phyloP scores from a whole-genome alignment of 805 yeast genomes.

The Candida awuae region DNA sequence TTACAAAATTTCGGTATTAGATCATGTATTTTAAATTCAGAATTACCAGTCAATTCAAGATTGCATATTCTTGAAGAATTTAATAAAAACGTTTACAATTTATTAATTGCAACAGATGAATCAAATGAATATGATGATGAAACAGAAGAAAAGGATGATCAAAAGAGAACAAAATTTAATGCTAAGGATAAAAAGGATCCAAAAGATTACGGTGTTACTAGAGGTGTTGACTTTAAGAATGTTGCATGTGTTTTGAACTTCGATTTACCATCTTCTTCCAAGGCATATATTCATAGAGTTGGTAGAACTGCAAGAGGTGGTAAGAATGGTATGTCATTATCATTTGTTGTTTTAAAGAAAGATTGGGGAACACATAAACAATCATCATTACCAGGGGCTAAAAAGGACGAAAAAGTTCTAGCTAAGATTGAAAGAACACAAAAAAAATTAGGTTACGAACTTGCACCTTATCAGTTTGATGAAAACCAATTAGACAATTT shows the following conservation, averaged over 20 bases:
- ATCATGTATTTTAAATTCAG: conserved; percentile 83
- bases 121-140: conserved; percentile 47
- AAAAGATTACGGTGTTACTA: conserved; percentile 83
- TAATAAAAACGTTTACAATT: conserved; percentile 78
- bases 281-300: conserved; percentile 84
- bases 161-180: conserved; percentile 15
- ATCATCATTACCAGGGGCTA: conserved; percentile 62
- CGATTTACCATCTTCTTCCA: conserved; percentile 85
- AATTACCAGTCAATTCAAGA: conserved; percentile 86
- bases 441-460: conserved; percentile 58
- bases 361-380: conserved; percentile 86
- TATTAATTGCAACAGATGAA: conserved; percentile 94
- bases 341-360: conserved; percentile 78
- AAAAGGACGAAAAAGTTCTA: conserved; percentile 80
- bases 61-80: conserved; percentile 93
- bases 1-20: conserved; percentile 91
- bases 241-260: conserved; percentile 96
- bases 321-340: conserved; percentile 86
- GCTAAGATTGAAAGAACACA: conserved; percentile 72
- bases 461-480: conserved; percentile 86
- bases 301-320: conserved; percentile 99
- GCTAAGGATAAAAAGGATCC: conserved; percentile 25
- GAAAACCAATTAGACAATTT: conserved; percentile 89
- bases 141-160: conserved; percentile 16
- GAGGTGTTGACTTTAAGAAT: conserved; percentile 94